A percentile compares a stretch with the other conserved stretches of the same genome.
Conservation (phyloP, 1,284 basidiomycete genomes). For the Leccinum huronense region DNA sequence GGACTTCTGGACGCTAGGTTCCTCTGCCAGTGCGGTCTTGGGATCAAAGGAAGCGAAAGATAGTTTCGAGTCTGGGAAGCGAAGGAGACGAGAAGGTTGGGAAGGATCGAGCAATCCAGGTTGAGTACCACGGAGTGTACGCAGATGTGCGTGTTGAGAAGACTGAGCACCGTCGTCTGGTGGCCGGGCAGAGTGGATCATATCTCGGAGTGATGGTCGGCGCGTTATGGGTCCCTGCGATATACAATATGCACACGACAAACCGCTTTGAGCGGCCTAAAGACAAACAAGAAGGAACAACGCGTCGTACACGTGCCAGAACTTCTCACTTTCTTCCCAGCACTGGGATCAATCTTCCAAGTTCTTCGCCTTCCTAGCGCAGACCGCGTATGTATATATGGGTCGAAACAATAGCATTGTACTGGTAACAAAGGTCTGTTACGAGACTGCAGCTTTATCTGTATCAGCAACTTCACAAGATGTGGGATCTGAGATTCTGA, state of each 20-base stretch:
- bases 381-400: neutral
- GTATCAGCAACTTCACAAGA: neutral
- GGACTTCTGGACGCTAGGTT: slow-evolving; percentile 38
- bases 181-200: slow-evolving; percentile 10
- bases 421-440: neutral
- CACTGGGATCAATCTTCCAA: neutral
- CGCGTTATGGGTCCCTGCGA: slow-evolving; percentile 4
- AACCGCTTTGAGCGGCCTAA: neutral
- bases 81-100: slow-evolving; percentile 57
- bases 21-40: slow-evolving; percentile 50
- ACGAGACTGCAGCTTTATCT: neutral
- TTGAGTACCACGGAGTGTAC: slow-evolving; percentile 29
- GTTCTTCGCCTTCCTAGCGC: neutral
- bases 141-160: slow-evolving; percentile 15
- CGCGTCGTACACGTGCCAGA: slow-evolving; percentile 16
- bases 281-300: slow-evolving; percentile 11
- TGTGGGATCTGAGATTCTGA: neutral
- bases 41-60: slow-evolving; percentile 71
- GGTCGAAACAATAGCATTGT: neutral
- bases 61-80: slow-evolving; percentile 51
- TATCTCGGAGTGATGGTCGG: slow-evolving; percentile 13
- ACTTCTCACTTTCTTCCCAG: neutral
- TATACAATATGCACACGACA: neutral
- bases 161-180: slow-evolving; percentile 11
- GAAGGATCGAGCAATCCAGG: slow-evolving; percentile 62